Conservation (phyloP, 345 rosid species). For the Carallia pectinifolia region DNA sequence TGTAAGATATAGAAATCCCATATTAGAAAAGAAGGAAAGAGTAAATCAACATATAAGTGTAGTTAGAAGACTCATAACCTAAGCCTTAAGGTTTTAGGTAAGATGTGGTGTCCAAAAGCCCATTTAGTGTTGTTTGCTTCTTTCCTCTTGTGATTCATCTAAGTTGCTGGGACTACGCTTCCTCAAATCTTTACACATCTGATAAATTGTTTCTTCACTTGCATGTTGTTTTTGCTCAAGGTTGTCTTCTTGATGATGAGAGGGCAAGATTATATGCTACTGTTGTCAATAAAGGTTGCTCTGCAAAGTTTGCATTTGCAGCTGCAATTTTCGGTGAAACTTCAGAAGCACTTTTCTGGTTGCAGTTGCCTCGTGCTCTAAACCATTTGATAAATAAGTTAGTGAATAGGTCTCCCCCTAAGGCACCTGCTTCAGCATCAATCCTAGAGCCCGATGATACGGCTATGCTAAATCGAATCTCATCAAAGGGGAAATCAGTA, state of each 20-base stretch:
- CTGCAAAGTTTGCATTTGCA: slow-evolving; percentile 91
- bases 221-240: slow-evolving; percentile 36
- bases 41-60: too few species aligned
- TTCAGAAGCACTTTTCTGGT: slow-evolving; percentile 91
- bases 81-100: too few species aligned
- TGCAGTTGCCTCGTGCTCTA: slow-evolving; percentile 87
- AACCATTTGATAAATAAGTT: slow-evolving; percentile 68
- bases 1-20: too few species aligned
- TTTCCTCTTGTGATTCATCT: too few species aligned
- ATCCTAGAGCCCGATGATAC: slow-evolving; percentile 43
- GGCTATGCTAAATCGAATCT: slow-evolving; percentile 49
- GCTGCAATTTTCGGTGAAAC: slow-evolving; percentile 94
- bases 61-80: too few species aligned
- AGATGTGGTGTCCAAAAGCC: too few species aligned
- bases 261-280: slow-evolving; percentile 81
- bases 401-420: slow-evolving; percentile 50
- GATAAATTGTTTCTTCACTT: slow-evolving; percentile 15
- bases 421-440: slow-evolving; percentile 33
- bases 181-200: background rate
- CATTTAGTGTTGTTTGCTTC: too few species aligned
- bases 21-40: too few species aligned
- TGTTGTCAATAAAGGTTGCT: slow-evolving; percentile 71
- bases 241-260: slow-evolving; percentile 90
- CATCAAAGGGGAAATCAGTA: slow-evolving; percentile 51
- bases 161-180: too few species aligned